Base-by-base conservation (phyloP, 495 filamentous ascomycete genomes). In the Aspergillus coremiiformis region DNA sequence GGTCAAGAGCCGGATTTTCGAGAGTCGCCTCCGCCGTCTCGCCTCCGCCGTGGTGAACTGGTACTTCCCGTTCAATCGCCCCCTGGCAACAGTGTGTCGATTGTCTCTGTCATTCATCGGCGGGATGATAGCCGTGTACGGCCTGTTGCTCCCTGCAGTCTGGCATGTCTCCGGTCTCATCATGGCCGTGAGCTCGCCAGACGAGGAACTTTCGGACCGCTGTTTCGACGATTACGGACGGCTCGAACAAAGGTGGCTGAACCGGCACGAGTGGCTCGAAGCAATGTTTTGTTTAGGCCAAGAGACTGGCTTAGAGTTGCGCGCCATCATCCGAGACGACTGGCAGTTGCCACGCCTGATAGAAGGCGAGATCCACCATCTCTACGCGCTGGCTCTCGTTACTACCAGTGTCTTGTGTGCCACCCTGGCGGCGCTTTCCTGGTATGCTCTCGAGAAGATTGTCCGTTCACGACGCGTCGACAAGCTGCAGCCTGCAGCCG, bases 31-130 rank as follows among this genome's bases (percentile, higher is more conserved):
- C 2, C 4, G 10, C 8, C 27, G 30, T 1, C 27, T 51, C 10
- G 9, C 47, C 12, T 21, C 21, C 5, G 19, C 37, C 12, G 30
- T 46, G 0, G 4, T 44, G 9, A 17, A 27, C 15, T 62, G 50
- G 53, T 46, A 49, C 15, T 54, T 54, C 19, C 50, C 59, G 4
- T 39, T 22, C 14, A 47, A 56, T 19, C 8, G 29, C n/a, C 53
- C 51, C 3, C 15, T 43, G 11, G 14, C 14, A 19, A 39, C 41
- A 10, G 1, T 50, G 3, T 29, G 23, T 43, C 48, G 51, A 5
- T 10, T 57, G 6, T 35, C 24, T 17, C 8, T 9, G 3, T 39
- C 51, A 11, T n/a, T 43, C 4, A 9, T 57, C 15, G 6, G 24
- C 15, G 44, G 11, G 0, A 29, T 21, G 1, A 11, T 12, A 0